These are phyloP conservation scores for Diversispora epigaea DNA, from an alignment of 192 early-diverging fungal species.

Conservation along the genomic window DNA sequence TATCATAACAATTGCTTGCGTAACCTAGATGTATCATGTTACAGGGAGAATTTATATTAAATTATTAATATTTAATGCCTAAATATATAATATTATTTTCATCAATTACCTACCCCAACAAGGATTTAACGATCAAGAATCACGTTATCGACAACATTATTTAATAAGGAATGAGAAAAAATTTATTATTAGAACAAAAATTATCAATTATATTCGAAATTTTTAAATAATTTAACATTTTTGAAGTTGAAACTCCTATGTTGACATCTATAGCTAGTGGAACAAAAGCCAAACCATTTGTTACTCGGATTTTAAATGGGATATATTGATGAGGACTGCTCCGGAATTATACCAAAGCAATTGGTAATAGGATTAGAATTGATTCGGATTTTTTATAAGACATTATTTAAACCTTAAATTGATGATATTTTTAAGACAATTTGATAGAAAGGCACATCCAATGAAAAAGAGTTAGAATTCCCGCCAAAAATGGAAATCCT, in stretches of 20 bases:
- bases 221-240: slow-evolving; percentile 92
- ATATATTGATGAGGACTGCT: slow-evolving; percentile 99
- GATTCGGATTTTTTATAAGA: not conserved
- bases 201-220: slow-evolving; percentile 94
- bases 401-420: not conserved
- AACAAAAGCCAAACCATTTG: slow-evolving; percentile 96
- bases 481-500: too few relatives aligned
- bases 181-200: slow-evolving; percentile 87
- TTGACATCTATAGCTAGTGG: slow-evolving; percentile 98
- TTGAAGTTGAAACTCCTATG: slow-evolving; percentile 98
- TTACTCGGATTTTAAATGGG: slow-evolving; percentile 97
- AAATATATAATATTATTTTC: too few relatives aligned
- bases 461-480: slow-evolving; percentile 77
- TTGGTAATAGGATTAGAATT: slow-evolving; percentile 82
- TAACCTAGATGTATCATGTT: too few relatives aligned
- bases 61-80: too few relatives aligned
- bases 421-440: slow-evolving; percentile 53
- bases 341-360: slow-evolving; percentile 98
- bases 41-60: too few relatives aligned
- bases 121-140: slow-evolving; percentile 96
- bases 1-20: too few relatives aligned
- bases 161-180: slow-evolving; percentile 99
- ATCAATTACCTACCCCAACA: too few relatives aligned
- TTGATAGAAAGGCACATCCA: slow-evolving; percentile 66
- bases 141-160: slow-evolving; percentile 94